Percentiles rank a stretch among this genome's conserved stretches.
phyloP scores from a whole-genome alignment of 2,329 filamentous ascomycete genomes.

The Calonectria fujianensis region DNA sequence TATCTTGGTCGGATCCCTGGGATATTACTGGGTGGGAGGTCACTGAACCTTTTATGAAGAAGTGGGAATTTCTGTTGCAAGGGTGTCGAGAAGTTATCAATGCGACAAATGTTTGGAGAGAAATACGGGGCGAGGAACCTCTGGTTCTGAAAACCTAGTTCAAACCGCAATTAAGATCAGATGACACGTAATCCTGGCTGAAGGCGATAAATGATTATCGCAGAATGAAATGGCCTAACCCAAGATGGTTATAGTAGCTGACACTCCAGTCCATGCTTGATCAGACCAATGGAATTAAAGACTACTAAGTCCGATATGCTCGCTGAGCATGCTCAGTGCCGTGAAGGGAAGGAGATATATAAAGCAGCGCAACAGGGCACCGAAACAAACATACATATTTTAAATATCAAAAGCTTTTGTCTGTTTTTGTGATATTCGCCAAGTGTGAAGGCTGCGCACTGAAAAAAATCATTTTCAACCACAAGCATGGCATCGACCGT shows the following conservation, averaged over 20 bases:
- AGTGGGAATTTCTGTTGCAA: constrained; percentile 45
- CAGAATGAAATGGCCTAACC: constrained; percentile 2
- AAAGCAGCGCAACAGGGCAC: not conserved
- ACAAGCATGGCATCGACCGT: not conserved
- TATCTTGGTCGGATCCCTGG: constrained; percentile 49
- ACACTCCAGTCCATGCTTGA: not conserved
- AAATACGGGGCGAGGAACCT: constrained; percentile 42
- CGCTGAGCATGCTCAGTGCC: not conserved
- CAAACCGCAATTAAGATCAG: not conserved
- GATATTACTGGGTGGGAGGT: constrained; percentile 46
- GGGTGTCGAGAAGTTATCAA: constrained; percentile 42
- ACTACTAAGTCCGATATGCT: not conserved
- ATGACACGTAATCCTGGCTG: not conserved
- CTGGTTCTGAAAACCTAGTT: constrained; percentile 32
- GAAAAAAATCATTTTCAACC: not conserved
- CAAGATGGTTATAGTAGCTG: constrained; percentile 1
- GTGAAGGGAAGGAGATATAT: not conserved
- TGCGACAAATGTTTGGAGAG: constrained; percentile 45
- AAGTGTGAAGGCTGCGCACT: not conserved
- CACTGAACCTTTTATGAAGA: constrained; percentile 41
- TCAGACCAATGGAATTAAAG: not conserved
- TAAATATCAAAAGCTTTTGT: not conserved
- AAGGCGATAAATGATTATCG: not conserved
- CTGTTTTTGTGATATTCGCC: not conserved
- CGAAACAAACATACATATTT: not conserved